Conservation (phyloP, 805 yeast genomes). For the Ogataea wickerhamii region DNA sequence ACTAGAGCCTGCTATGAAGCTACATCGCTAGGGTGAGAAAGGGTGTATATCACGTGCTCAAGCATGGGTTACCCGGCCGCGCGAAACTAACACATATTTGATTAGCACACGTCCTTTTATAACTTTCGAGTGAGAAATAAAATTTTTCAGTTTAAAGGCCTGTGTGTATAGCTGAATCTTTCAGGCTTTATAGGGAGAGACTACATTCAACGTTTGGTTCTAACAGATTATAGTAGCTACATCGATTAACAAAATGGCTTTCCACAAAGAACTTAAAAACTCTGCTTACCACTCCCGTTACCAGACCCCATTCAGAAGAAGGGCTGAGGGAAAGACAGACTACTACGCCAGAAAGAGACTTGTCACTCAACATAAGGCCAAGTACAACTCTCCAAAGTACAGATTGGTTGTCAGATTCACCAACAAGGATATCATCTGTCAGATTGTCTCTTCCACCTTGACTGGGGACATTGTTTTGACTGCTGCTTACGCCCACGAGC, state of each 20-base stretch:
- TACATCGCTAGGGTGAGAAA: too few species aligned
- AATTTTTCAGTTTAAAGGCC: too few species aligned
- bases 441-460: conserved; percentile 93
- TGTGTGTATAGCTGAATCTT: too few species aligned
- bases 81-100: neutral
- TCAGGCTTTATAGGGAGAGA: too few species aligned
- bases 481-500: conserved; percentile 98
- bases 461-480: conserved; percentile 94
- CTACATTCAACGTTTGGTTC: too few species aligned
- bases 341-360: conserved; percentile 99
- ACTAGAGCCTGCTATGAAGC: too few species aligned
- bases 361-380: conserved; percentile 99
- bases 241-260: conserved; percentile 54
- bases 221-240: neutral
- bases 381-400: conserved; percentile 99
- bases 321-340: conserved; percentile 99
- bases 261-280: conserved; percentile 68
- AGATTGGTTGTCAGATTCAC: conserved; percentile 99
- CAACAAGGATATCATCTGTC: conserved; percentile 99
- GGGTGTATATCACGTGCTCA: neutral
- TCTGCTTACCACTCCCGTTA: conserved; percentile 98
- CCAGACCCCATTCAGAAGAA: conserved; percentile 99
- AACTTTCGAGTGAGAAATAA: neutral
- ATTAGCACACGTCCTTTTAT: neutral
- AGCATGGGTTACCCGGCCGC: neutral